These are phyloP conservation scores for Rheum nobile DNA, from an alignment of 148 eudicot genomes.

Conservation along the genomic window DNA sequence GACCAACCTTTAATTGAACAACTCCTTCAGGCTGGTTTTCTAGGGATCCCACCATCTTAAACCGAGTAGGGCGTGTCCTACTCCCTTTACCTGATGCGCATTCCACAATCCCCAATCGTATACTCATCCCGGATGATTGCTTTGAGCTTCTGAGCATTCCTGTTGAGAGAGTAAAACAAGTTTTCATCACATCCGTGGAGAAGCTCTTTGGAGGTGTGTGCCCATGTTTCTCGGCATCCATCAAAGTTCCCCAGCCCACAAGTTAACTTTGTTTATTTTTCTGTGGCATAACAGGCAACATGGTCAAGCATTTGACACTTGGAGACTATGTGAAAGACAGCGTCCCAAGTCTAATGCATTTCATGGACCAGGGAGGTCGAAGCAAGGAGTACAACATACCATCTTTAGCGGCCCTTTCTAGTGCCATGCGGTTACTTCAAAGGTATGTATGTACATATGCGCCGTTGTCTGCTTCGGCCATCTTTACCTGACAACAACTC, in stretches of 20 bases:
- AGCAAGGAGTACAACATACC: constrained; percentile 38
- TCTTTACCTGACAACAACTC: too few relatives aligned
- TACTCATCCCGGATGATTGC: constrained; percentile 73
- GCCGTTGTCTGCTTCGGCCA: too few relatives aligned
- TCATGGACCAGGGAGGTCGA: constrained; percentile 27
- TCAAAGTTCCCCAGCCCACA: neutral
- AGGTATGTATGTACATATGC: constrained; percentile 58
- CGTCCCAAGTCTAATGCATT: constrained; percentile 65
- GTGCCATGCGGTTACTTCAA: constrained; percentile 58
- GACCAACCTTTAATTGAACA: neutral
- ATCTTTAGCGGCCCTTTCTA: constrained; percentile 69
- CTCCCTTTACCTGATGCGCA: constrained; percentile 28
- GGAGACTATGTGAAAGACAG: constrained; percentile 55
- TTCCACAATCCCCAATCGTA: constrained; percentile 25
- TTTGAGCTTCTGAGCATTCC: constrained; percentile 67
- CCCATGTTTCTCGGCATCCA: neutral
- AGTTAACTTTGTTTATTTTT: neutral
- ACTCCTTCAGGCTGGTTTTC: constrained; percentile 82
- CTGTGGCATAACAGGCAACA: constrained; percentile 23
- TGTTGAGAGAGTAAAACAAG: constrained; percentile 29
- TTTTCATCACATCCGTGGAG: constrained; percentile 42
- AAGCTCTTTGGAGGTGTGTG: constrained; percentile 57
- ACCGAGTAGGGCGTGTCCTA: constrained; percentile 50
- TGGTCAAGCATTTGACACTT: constrained; percentile 26
- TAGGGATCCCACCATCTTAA: constrained; percentile 54